Conservation (phyloP, 2,329 filamentous ascomycete species). For the Penicillium paneum region DNA sequence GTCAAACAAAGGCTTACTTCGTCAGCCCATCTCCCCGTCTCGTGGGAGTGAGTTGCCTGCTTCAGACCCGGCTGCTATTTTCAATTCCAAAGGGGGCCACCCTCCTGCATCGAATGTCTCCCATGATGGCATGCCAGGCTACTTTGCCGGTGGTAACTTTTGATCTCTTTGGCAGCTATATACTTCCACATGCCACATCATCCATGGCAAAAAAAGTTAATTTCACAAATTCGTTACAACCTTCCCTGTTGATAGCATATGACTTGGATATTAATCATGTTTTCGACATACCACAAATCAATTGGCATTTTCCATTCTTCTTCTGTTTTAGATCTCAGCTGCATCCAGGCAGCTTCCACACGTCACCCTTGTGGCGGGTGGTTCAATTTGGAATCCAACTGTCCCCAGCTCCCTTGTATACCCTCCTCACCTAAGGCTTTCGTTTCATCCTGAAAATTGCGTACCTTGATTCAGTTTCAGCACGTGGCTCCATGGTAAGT, state of each 20-base stretch:
- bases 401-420: constrained; percentile 8
- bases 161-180: constrained; percentile 7
- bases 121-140: constrained; percentile 17
- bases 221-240: not conserved
- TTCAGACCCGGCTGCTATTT: constrained; percentile 12
- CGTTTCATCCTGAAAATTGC: constrained; percentile 3
- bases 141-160: constrained; percentile 12
- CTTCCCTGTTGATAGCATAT: not conserved
- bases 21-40: constrained; percentile 9
- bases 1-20: constrained; percentile 12
- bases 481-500: constrained; percentile 12
- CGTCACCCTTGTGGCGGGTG: constrained; percentile 14
- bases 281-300: not conserved
- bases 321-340: not conserved
- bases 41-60: constrained; percentile 7
- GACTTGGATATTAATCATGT: not conserved
- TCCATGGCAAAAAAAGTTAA: constrained; percentile 12
- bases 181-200: not conserved
- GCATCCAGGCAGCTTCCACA: constrained; percentile 1
- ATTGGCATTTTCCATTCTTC: not conserved
- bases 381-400: constrained; percentile 18
- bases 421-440: constrained; percentile 1
- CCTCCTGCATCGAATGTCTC: constrained; percentile 16
- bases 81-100: constrained; percentile 21
- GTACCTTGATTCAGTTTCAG: constrained; percentile 10